These are phyloP conservation scores for Wickerhamomyces rabaulensis DNA, from an alignment of 805 yeast species.

Conservation along the genomic window DNA sequence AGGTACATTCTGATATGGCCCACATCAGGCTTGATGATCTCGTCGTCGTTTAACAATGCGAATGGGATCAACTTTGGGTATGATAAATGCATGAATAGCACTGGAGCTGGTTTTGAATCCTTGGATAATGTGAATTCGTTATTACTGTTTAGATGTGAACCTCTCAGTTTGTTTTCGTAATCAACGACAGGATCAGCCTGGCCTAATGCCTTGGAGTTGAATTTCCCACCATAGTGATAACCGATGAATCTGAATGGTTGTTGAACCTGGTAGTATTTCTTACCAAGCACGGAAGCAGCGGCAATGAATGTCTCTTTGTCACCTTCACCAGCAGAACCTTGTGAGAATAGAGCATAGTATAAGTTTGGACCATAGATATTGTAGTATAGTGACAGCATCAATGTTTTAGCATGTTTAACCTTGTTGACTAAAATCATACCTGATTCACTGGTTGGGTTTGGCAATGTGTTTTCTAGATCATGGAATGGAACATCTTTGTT, in stretches of 20 bases:
- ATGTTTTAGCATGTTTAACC: constrained; percentile 44
- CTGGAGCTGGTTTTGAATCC: constrained; percentile 13
- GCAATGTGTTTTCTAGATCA: constrained; percentile 51
- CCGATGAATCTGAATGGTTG: constrained; percentile 32
- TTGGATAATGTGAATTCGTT: constrained; percentile 12
- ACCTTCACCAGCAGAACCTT: constrained; percentile 72
- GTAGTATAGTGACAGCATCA: constrained; percentile 51
- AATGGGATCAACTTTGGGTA: constrained; percentile 47
- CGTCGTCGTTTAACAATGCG: constrained; percentile 22
- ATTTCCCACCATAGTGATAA: constrained; percentile 17
- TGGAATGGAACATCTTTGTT: constrained; percentile 38
- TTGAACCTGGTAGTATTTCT: constrained; percentile 42
- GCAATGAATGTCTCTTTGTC: constrained; percentile 66
- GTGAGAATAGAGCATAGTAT: constrained; percentile 58
- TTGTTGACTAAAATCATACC: constrained; percentile 59
- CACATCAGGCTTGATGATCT: constrained; percentile 19
- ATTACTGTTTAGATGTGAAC: constrained; percentile 13
- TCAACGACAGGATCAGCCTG: constrained; percentile 35
- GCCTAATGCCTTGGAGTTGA: constrained; percentile 36
- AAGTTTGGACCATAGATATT: constrained; percentile 54
- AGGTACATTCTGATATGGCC: constrained; percentile 30
- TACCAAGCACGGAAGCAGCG: constrained; percentile 47
- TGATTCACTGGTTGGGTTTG: constrained; percentile 61
- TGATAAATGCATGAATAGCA: constrained; percentile 52
- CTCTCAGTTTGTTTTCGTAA: constrained; percentile 19